Percentiles rank a stretch among this genome's conserved stretches.
Evolutionary conservation across 306 rosid genomes (phyloP).

Genomic region (Crataegus laevigata): DNA sequence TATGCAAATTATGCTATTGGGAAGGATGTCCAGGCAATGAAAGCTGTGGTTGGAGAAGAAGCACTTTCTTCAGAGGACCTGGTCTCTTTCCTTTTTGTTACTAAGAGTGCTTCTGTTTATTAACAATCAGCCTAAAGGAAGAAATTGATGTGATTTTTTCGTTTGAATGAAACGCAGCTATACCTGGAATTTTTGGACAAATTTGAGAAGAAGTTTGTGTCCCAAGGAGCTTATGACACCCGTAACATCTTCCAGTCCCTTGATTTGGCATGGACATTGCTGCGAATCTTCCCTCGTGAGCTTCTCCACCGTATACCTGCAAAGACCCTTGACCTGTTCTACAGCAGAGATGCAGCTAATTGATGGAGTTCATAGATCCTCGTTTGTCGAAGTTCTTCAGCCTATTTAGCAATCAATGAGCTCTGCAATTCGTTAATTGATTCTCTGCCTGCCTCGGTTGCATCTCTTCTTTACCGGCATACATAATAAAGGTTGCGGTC

Average conservation of each 20-base stretch:
- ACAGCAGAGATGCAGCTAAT: conserved; percentile 86
- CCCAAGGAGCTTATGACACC: conserved; percentile 97
- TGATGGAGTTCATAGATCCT: conserved; percentile 31
- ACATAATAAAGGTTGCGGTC: conserved; percentile 37
- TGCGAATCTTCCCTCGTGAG: conserved; percentile 98
- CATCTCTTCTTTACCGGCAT: conserved; percentile 28
- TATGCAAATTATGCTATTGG: conserved; percentile 99
- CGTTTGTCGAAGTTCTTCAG: conserved; percentile 14
- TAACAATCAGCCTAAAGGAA: background rate
- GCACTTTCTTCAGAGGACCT: conserved; percentile 98
- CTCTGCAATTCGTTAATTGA: conserved; percentile 32
- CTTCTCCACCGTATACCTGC: conserved; percentile 99
- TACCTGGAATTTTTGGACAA: conserved; percentile 99
- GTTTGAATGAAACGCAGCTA: conserved; percentile 42
- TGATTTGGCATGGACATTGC: conserved; percentile 97
- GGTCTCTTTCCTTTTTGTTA: conserved; percentile 39
- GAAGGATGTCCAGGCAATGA: conserved; percentile 99
- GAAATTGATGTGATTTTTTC: conserved; percentile 10
- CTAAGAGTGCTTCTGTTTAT: background rate
- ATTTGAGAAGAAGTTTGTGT: conserved; percentile 93
- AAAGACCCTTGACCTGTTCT: conserved; percentile 83
- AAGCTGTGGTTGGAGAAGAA: conserved; percentile 99
- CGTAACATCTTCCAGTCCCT: conserved; percentile 97
- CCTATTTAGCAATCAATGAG: conserved; percentile 33
- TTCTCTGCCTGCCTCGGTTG: conserved; percentile 23